Base-by-base conservation (phyloP, 345 rosid species). In the Anacardium occidentale region DNA sequence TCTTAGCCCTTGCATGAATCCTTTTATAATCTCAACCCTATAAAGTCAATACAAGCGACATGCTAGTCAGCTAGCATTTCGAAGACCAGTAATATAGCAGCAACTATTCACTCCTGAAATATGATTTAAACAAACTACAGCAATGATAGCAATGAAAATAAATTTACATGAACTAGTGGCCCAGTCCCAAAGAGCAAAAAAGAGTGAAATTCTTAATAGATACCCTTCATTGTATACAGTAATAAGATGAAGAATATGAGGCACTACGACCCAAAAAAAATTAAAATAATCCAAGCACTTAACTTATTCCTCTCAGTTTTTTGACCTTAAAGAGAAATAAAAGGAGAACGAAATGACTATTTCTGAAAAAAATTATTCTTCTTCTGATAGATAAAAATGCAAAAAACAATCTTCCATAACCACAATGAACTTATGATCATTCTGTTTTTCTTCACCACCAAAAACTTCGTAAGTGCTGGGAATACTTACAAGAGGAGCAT, bases 401-500 rank as follows among this genome's bases (percentile, higher is more conserved):
- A 15, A 64, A 45, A 44, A 61, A 68, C 52, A 53, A 29, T 29
- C 62, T 51, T 61, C 56, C 48, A 40, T 40, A 12, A 73, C 60
- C 64, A 74, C 34, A 44, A 25, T n/a, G n/a, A n/a, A n/a, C n/a
- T n/a, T n/a, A n/a, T n/a, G n/a, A n/a, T 22, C 50, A 24, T 55
- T 14, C 54, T 40, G 22, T 69, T 50, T 37, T 40, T 64, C 74
- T 53, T 70, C 12, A 77, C 26, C 62, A 68, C 12, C 50, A 14
- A 45, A 71, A 66, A 54, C 18, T 32, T 55, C 34, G 24, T 7
- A 10, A 56, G 66, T 10, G 70, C 1, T 44, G 45, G 34, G 75
- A 73, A 62, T 52, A 81, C 97, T 87, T 87, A 95, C 98, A 78
- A 92, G 89, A 75, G 96, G 98, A 76, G 99, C 99, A 86, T 95